Conservation (phyloP, 2,329 filamentous ascomycete species). For the Furcasterigmium furcatum region DNA sequence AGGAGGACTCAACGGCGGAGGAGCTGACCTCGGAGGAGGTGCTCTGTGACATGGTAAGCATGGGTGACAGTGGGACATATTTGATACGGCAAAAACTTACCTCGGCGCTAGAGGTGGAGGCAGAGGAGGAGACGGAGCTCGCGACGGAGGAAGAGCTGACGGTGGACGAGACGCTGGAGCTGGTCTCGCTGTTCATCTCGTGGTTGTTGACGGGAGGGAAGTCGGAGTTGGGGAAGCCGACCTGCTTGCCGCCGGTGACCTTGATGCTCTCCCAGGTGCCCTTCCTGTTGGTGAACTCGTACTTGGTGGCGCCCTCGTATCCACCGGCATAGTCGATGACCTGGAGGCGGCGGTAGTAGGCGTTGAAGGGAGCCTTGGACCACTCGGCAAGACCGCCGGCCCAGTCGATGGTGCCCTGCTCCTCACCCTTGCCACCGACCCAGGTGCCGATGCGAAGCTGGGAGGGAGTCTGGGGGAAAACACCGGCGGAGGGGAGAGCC, state of each 20-base stretch:
- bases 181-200: not conserved
- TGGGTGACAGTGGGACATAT: too few relatives aligned
- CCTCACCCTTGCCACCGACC: conserved; percentile 43
- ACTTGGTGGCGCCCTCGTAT: conserved; percentile 19
- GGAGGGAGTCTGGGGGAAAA: conserved; percentile 70
- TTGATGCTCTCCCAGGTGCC: conserved; percentile 23
- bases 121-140: not conserved
- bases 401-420: conserved; percentile 62
- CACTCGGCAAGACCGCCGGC: conserved; percentile 52
- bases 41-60: too few relatives aligned
- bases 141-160: not conserved
- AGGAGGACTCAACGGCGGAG: not conserved
- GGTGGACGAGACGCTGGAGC: not conserved
- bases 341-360: conserved; percentile 19
- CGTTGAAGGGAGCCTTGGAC: conserved; percentile 19
- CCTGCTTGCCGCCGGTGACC: conserved; percentile 20
- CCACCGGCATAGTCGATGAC: conserved; percentile 25
- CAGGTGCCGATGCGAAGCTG: conserved; percentile 60
- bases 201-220: not conserved
- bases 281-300: conserved; percentile 21
- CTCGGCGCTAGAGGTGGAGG: too few relatives aligned
- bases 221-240: not conserved
- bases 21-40: not conserved
- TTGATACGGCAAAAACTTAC: too few relatives aligned
- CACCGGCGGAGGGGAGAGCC: conserved; percentile 44